Percentiles rank a stretch among this genome's conserved stretches.
Evolutionary conservation across 768 basidiomycete genomes (phyloP).

Genomic region (Lactifluus echinatus): DNA sequence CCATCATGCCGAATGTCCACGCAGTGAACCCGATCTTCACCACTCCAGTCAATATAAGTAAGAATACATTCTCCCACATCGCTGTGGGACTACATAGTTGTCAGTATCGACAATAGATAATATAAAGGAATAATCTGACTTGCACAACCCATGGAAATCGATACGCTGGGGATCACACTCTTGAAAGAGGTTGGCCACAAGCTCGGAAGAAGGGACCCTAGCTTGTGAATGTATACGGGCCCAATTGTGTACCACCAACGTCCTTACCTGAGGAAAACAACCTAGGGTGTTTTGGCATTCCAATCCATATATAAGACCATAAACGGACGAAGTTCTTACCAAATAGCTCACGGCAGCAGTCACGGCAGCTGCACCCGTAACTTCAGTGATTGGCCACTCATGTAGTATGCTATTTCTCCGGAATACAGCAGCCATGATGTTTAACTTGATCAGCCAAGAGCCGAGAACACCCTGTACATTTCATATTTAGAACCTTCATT

Average conservation of each 20-base stretch:
- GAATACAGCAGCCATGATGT: conserved; percentile 55
- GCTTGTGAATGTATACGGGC: not conserved
- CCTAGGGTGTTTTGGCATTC: conserved; percentile 29
- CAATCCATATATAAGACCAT: not conserved
- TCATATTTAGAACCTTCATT: conserved; percentile 1
- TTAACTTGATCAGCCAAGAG: conserved; percentile 55
- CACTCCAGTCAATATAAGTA: conserved; percentile 52
- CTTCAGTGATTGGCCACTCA: conserved; percentile 60
- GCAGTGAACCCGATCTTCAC: conserved; percentile 57
- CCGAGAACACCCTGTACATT: conserved; percentile 51
- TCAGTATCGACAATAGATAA: not conserved
- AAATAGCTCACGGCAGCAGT: conserved; percentile 67
- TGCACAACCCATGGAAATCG: conserved; percentile 74
- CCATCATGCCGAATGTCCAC: conserved; percentile 79
- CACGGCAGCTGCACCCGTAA: conserved; percentile 49
- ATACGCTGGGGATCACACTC: conserved; percentile 66
- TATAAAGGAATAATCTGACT: conserved; percentile 35
- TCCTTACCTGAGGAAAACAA: conserved; percentile 54
- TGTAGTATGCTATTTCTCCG: conserved; percentile 45
- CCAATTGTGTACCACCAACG: not conserved
- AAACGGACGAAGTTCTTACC: conserved; percentile 27
- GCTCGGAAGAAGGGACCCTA: conserved; percentile 68
- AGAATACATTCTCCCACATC: conserved; percentile 57
- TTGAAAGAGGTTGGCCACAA: conserved; percentile 76
- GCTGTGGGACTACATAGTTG: conserved; percentile 44